Base-by-base conservation (phyloP, 495 filamentous ascomycete species). In the Penicillium mononematosum region DNA sequence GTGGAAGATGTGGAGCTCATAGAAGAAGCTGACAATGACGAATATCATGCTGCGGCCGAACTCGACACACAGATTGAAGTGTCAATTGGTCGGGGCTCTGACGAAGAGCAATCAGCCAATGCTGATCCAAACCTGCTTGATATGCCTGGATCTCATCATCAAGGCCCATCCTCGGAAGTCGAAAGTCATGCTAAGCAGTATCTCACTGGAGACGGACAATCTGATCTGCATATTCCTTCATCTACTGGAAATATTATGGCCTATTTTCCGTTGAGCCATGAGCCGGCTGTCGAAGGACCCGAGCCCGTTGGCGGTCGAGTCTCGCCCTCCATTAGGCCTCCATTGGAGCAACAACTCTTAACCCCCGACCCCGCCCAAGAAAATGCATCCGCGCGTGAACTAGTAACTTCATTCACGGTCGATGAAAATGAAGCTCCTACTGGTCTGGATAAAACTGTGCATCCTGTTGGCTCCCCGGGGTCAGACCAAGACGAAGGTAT, bases 281-380 rank as follows among this genome's bases (percentile, higher is more conserved):
- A 27, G 10, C 41, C 29, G 4, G 10, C 42, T 10, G 20, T 45
- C 12, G 17, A 27, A 55, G 20, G 19, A 7, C 31, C 53, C 12
- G 53, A 27, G 16, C 16, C 44, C 10, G 24, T 53, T 14, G 50
- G 25, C 38, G 41, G 16, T 19, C 29, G 31, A 19, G n/a, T 19
- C 5, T 16, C 16, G 17, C 31, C 39, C 7, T 20, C 36, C 1
- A 3, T 16, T 20, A 19, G 4, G n/a, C 27, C 50, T 20, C 39
- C 43, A 7, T 22, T 32, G 44, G 51, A 55, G 25, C 58, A 60
- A 24, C 67, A 64, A 45, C 50, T 67, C 22, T 41, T 56, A 3
- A 70, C 62, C 12, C 61, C 65, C 31, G 63, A 64, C 19, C 54
- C 59, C 51, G 69, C 69, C 3, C 66, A 72, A 29, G 55, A 64